Evolutionary conservation across 768 basidiomycete genomes (phyloP).

Genomic region (Hirschioporus abietinus): DNA sequence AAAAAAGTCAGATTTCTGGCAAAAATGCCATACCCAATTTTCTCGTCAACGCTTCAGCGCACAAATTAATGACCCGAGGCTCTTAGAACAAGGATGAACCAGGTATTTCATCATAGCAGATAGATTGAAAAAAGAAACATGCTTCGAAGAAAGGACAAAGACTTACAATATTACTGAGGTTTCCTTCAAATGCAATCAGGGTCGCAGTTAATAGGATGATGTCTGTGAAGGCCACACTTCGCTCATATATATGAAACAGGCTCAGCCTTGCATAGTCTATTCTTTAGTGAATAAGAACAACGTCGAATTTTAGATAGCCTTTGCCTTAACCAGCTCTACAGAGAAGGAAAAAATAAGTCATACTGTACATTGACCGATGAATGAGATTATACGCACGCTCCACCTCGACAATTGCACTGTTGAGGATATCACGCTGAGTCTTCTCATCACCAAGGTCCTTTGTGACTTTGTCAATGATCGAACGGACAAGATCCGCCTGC

Average conservation of each 20-base stretch:
- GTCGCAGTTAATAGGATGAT: too few species aligned
- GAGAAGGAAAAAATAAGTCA: conserved; percentile 2
- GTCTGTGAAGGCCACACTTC: too few species aligned
- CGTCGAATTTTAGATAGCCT: conserved; percentile 62
- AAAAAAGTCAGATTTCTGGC: background rate
- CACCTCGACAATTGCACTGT: conserved; percentile 77
- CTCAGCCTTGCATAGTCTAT: background rate
- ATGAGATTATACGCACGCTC: conserved; percentile 67
- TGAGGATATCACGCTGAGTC: conserved; percentile 79
- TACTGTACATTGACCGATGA: conserved; percentile 2
- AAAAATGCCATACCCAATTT: background rate
- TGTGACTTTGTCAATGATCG: conserved; percentile 85
- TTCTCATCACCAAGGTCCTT: conserved; percentile 81
- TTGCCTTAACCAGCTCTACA: conserved; percentile 84
- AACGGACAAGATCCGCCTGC: conserved; percentile 86
- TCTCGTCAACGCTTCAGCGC: conserved; percentile 4
- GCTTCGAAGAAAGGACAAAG: background rate
- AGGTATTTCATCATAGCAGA: conserved; percentile 4
- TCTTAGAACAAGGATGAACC: conserved; percentile 7
- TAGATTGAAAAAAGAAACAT: background rate
- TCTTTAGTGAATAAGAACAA: background rate
- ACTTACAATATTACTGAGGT: background rate
- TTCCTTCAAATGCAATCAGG: background rate
- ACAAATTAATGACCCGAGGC: background rate
- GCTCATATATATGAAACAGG: background rate